Evolutionary conservation across 768 basidiomycete species (phyloP), one percentile per base, ranked within the genome.

Genomic region (Grammothele lineata): DNA sequence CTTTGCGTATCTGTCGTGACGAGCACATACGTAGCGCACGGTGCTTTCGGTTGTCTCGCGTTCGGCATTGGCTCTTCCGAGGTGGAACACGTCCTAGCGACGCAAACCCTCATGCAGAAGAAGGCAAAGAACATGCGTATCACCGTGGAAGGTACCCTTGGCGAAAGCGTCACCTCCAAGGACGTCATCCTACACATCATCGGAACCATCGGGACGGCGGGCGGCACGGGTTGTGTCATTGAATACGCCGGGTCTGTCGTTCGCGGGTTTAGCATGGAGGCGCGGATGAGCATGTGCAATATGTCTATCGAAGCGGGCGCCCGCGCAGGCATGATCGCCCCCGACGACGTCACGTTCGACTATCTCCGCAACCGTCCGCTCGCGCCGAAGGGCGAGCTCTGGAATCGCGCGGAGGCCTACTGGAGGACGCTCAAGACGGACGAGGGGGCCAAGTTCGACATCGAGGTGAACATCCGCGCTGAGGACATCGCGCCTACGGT

Each of bases 221-320:
- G 81, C 34, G 81, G 81, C 30, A 83, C 75, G 3, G 81, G 81
- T n/a, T 69, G 64, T 45, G 80, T 81, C 48, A 80, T 83, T 60
- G 81, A 83, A 57, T 83, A 73, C 56, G 75, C 76, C 30, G 81
- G 80, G 3, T 74, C 70, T 5, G 72, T 77, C 43, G 75, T 80
- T 54, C 73, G 77, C 42, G 69, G 65, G 9, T 71, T 79, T 50
- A 74, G 73, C 45, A 82, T 83, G 81, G 81, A 83, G 63, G 78
- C 76, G 21, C 70, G 80, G 33, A 78, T 74, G 75, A 75, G 71
- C 48, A 69, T 72, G 56, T 81, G 80, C 66, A 83, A 82, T 72
- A 82, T 83, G 80, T 78, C 77, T 41, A 83, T 83, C 61, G 81
- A 83, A 63, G 81, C 69, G 40, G 80, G 81, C 48, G 81, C 81